phyloP scores from a whole-genome alignment of 2,329 filamentous ascomycete species.

The Colletotrichum ledebouriae region DNA sequence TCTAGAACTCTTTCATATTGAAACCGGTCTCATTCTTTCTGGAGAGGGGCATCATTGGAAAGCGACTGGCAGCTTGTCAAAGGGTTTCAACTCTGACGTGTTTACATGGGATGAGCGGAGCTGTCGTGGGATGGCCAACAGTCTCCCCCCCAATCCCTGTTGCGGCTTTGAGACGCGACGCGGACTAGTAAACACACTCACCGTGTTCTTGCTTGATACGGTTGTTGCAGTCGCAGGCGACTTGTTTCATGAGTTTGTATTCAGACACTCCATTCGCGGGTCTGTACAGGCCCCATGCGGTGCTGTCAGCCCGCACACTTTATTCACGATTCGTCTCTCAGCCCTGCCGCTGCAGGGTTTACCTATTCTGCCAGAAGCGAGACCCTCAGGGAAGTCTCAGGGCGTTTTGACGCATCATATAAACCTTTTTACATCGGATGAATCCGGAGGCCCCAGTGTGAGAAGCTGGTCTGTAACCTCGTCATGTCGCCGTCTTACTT shows the following conservation, averaged over 20 bases:
- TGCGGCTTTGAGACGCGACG: slow-evolving; percentile 9
- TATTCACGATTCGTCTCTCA: background rate
- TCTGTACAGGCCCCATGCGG: background rate
- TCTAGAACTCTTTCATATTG: background rate
- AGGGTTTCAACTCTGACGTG: slow-evolving; percentile 5
- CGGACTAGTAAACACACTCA: background rate
- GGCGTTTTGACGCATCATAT: too few species aligned
- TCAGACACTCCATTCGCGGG: slow-evolving; percentile 3
- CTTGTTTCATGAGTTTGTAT: background rate
- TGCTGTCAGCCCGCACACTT: background rate
- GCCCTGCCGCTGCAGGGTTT: background rate
- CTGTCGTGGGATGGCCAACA: background rate
- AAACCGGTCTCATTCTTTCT: background rate
- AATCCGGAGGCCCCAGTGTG: too few species aligned
- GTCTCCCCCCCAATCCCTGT: background rate
- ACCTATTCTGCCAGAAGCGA: too few species aligned
- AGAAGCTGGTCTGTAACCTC: too few species aligned
- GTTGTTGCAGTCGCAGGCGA: background rate
- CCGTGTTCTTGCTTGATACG: background rate
- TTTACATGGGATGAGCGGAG: slow-evolving; percentile 14
- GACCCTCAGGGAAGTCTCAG: too few species aligned
- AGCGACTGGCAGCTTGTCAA: slow-evolving; percentile 14
- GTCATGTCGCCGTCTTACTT: too few species aligned
- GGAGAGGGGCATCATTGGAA: too few species aligned
- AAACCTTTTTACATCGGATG: too few species aligned